Evolutionary conservation across 495 filamentous ascomycete genomes (phyloP), one percentile per base, ranked within the genome.

Genomic region (Cercophora scortea): DNA sequence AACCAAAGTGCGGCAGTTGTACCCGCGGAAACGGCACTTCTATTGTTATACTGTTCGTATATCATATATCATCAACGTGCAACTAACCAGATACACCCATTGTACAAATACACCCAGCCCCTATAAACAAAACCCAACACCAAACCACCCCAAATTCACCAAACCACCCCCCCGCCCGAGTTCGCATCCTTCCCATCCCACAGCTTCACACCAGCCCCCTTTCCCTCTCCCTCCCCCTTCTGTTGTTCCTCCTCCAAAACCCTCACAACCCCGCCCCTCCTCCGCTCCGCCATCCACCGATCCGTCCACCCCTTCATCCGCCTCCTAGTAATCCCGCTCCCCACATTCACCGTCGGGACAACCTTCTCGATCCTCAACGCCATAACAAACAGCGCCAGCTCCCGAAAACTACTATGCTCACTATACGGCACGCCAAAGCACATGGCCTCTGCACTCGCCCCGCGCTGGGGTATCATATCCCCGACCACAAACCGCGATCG

Each of bases 341-440:
- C 90, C 12, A 96, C 87, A 68, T 97, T 96, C 0, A 98, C 93
- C 6, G 93, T 98, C 3, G 93, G 93, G 15, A 98, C 84, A 4
- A 98, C 79, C 68, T 82, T 85, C 47, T 90, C 90, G 51, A 97
- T 92, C 45, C 88, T 70, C 67, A 98, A 65, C 49, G 83, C 83
- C 70, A 91, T 93, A 56, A 89, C 84, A 60, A 98, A 97, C 80
- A 96, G 84, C 3, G 89, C 90, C 65, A 98, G 67, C 75, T 98
- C 93, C 17, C 93, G 73, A 62, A 98, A 98, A 42, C 84, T 89
- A 65, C 87, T 92, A 59, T 98, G 93, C 70, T 98, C 93, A 48
- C 84, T 89, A 62, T 98, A 98, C 40, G 93, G 93, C 18, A 97
- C 93, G 11, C 86, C 89, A 56, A 89, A 96, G 60, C 89, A 94